These are phyloP conservation scores for Podochytrium sp. DNA, from an alignment of 192 early-diverging fungal genomes.

Conservation along the genomic window DNA sequence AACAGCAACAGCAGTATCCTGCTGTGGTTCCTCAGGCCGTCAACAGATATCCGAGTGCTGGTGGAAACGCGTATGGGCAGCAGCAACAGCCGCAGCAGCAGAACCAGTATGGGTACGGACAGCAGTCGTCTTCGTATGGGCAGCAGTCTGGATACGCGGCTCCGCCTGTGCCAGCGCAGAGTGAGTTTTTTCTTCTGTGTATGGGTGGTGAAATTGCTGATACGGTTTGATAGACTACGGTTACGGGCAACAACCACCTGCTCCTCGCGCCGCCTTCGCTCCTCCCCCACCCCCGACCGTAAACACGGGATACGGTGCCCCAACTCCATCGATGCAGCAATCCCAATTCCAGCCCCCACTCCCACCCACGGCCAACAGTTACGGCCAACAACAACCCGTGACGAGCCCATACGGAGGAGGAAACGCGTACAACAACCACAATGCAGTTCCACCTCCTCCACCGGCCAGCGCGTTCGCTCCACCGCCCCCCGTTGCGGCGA, in stretches of 20 bases:
- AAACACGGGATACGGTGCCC: constrained; percentile 22
- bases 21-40: neutral
- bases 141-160: neutral
- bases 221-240: neutral
- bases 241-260: neutral
- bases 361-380: constrained; percentile 15
- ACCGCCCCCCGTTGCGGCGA: constrained; percentile 41
- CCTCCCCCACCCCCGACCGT: constrained; percentile 37
- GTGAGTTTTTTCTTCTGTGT: neutral
- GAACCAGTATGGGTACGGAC: neutral
- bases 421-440: constrained; percentile 34
- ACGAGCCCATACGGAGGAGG: constrained; percentile 28
- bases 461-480: constrained; percentile 38
- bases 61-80: neutral
- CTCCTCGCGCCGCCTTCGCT: constrained; percentile 30
- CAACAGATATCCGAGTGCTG: constrained; percentile 5
- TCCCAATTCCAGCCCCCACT: constrained; percentile 12
- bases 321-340: neutral
- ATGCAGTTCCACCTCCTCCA: constrained; percentile 38
- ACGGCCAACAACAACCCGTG: constrained; percentile 24
- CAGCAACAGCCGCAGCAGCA: neutral
- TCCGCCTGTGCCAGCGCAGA: neutral
- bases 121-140: neutral
- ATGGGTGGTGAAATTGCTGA: neutral
- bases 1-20: neutral